A percentile compares a stretch with the other conserved stretches of the same genome.
Evolutionary conservation across 768 basidiomycete genomes (phyloP).

Genomic region (Suillus discolor): DNA sequence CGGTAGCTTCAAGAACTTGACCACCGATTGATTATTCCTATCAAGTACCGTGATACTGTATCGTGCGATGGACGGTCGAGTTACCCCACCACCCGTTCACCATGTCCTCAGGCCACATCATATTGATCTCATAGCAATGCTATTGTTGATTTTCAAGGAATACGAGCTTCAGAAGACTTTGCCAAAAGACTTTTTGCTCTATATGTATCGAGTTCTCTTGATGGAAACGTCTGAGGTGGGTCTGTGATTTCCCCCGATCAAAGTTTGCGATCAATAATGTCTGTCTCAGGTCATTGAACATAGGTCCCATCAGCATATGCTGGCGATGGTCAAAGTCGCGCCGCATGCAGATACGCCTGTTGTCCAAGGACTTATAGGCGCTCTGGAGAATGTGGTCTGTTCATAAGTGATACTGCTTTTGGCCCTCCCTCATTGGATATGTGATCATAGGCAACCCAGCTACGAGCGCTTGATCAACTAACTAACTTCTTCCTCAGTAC

Average conservation of each 20-base stretch:
- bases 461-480: slow-evolving; percentile 59
- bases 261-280: slow-evolving; percentile 3
- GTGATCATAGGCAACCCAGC: slow-evolving; percentile 44
- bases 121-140: slow-evolving; percentile 63
- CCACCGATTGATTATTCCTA: background rate
- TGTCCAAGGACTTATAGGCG: slow-evolving; percentile 46
- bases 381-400: slow-evolving; percentile 44
- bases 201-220: slow-evolving; percentile 66
- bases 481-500: slow-evolving; percentile 57
- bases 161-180: slow-evolving; percentile 49
- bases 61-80: slow-evolving; percentile 29
- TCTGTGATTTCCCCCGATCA: background rate
- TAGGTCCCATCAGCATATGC: slow-evolving; percentile 53
- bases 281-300: slow-evolving; percentile 61
- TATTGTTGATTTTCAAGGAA: slow-evolving; percentile 66
- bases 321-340: slow-evolving; percentile 45
- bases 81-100: slow-evolving; percentile 58
- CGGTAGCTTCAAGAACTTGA: background rate
- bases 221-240: slow-evolving; percentile 71
- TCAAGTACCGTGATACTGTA: background rate
- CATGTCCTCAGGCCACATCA: slow-evolving; percentile 80
- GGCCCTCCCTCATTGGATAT: background rate
- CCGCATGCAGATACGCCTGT: slow-evolving; percentile 46
- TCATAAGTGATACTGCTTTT: background rate
- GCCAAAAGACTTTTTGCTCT: slow-evolving; percentile 58